phyloP scores from a whole-genome alignment of 192 early-diverging fungal genomes.

The Allomyces macrogynus region DNA sequence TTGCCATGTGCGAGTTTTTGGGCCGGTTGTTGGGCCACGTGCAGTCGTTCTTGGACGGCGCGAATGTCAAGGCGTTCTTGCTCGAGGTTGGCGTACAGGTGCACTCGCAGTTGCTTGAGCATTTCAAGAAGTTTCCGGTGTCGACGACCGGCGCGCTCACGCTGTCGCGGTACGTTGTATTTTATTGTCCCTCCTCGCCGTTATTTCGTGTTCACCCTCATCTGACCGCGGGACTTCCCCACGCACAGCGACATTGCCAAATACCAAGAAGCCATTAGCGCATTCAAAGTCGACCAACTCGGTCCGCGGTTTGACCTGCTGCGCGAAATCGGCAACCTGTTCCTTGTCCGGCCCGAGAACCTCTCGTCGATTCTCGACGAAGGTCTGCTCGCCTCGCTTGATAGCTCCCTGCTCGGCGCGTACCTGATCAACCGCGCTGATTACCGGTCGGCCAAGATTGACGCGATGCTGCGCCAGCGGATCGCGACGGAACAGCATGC shows the following conservation, averaged over 20 bases:
- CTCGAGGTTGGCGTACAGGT: conserved; percentile 59
- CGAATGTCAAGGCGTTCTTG: conserved; percentile 58
- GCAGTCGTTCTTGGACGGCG: conserved; percentile 38
- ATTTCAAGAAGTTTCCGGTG: conserved; percentile 71
- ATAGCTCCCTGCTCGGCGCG: conserved; percentile 56
- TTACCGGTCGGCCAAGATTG: conserved; percentile 42
- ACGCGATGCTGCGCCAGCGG: conserved; percentile 21
- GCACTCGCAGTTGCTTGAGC: conserved; percentile 74
- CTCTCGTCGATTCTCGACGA: conserved; percentile 71
- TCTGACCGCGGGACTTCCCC: not conserved
- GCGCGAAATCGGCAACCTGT: conserved; percentile 81
- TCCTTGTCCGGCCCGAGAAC: conserved; percentile 76
- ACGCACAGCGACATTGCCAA: conserved; percentile 64
- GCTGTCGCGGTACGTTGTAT: conserved; percentile 49
- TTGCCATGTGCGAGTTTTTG: not conserved
- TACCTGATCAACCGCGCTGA: conserved; percentile 78
- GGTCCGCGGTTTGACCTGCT: conserved; percentile 76
- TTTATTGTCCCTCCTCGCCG: not conserved
- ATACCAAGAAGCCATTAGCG: conserved; percentile 68
- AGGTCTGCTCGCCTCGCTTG: conserved; percentile 60
- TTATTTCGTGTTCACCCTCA: not conserved
- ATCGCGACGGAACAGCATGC: not conserved
- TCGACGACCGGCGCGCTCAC: conserved; percentile 72
- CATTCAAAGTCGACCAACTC: conserved; percentile 50
- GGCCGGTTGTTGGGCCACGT: conserved; percentile 13